A percentile compares a stretch with the other conserved stretches of the same genome.
These are phyloP conservation scores for Aristolochia californica DNA, from an alignment of 164 flowering plant species.

Conservation along the genomic window DNA sequence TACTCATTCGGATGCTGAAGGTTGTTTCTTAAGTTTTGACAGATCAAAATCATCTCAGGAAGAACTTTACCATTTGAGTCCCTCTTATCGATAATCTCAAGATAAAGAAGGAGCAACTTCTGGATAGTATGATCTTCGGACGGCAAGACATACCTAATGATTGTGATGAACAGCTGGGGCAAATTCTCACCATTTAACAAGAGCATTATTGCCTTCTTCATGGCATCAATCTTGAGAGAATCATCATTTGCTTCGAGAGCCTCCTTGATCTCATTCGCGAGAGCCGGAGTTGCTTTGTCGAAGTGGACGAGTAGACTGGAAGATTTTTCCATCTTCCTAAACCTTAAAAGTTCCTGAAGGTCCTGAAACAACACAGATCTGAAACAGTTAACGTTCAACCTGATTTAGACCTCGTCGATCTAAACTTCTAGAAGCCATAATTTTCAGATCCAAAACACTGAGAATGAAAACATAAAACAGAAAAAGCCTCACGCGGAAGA, in stretches of 20 bases:
- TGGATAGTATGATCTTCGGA: conserved; percentile 88
- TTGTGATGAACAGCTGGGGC: conserved; percentile 70
- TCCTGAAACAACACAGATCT: neutral
- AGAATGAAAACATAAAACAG: too few species aligned
- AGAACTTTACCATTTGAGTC: conserved; percentile 59
- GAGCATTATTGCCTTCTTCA: conserved; percentile 68
- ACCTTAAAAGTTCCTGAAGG: neutral
- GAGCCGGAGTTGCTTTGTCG: conserved; percentile 73
- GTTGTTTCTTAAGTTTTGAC: conserved; percentile 83
- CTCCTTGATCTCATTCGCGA: conserved; percentile 76
- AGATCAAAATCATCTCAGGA: conserved; percentile 90
- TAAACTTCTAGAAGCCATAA: too few species aligned
- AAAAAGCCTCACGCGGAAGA: too few species aligned
- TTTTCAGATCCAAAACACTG: too few species aligned
- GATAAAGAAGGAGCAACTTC: conserved; percentile 69
- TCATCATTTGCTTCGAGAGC: conserved; percentile 61
- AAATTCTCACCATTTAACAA: conserved; percentile 68
- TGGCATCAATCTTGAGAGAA: conserved; percentile 42
- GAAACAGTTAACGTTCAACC: neutral
- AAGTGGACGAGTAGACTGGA: conserved; percentile 54
- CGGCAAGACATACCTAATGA: conserved; percentile 67
- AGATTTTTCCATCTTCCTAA: conserved; percentile 53
- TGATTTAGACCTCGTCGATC: too few species aligned
- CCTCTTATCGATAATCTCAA: conserved; percentile 86
- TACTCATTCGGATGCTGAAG: conserved; percentile 90